phyloP scores from a whole-genome alignment of 1,284 basidiomycete species.

The Entoloma clypeatum region DNA sequence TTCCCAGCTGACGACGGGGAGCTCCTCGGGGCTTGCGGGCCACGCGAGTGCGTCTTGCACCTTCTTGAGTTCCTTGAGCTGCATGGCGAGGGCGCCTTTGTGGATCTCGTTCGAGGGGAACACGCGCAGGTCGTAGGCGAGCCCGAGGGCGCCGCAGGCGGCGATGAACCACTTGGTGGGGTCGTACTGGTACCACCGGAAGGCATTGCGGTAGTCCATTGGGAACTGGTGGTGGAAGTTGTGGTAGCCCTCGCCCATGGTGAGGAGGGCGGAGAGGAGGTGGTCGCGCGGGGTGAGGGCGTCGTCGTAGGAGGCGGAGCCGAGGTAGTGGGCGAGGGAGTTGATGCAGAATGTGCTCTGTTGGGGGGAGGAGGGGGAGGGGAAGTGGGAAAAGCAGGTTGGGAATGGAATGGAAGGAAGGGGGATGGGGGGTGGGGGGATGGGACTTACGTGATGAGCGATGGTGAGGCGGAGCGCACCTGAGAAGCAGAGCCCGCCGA shows the following conservation, averaged over 20 bases:
- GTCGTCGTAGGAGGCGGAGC: slow-evolving; percentile 83
- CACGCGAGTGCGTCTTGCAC: slow-evolving; percentile 66
- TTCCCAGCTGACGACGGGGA: slow-evolving; percentile 83
- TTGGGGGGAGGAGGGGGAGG: slow-evolving; percentile 2
- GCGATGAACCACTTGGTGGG: slow-evolving; percentile 76
- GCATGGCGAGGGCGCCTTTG: slow-evolving; percentile 81
- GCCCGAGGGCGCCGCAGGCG: slow-evolving; percentile 54
- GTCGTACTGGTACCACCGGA: slow-evolving; percentile 64
- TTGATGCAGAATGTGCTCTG: slow-evolving; percentile 91
- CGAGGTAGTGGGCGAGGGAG: slow-evolving; percentile 86
- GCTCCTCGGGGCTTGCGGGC: slow-evolving; percentile 60
- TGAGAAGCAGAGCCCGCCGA: slow-evolving; percentile 80
- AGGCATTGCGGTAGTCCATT: slow-evolving; percentile 78
- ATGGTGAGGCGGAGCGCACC: slow-evolving; percentile 61
- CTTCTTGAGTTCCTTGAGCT: slow-evolving; percentile 69
- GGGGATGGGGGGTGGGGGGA: no score
- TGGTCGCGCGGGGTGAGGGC: slow-evolving; percentile 80
- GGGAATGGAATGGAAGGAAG: not conserved
- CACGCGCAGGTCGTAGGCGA: slow-evolving; percentile 74
- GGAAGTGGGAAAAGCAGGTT: slow-evolving; percentile 3
- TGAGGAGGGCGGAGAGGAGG: slow-evolving; percentile 80
- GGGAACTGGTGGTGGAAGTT: slow-evolving; percentile 91
- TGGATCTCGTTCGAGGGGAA: slow-evolving; percentile 87
- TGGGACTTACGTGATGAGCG: slow-evolving; percentile 76
- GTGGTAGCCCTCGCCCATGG: slow-evolving; percentile 91